Base-by-base conservation (phyloP, 2,329 filamentous ascomycete species). In the Cladosporium sp. region DNA sequence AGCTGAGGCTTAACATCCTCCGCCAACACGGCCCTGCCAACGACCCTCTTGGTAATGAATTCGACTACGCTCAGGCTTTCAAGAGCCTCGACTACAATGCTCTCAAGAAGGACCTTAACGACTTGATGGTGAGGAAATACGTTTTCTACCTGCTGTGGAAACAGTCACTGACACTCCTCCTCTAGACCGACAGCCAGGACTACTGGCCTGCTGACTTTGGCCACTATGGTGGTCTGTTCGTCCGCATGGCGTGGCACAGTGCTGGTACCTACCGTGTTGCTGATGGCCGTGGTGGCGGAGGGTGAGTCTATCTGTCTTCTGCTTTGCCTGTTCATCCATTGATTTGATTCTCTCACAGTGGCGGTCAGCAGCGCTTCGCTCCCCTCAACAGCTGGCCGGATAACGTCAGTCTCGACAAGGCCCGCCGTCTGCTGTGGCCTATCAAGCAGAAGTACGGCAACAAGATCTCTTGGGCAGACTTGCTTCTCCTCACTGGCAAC, bases 381-480 rank as follows among this genome's bases (percentile, higher is more conserved):
- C 86, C 86, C 5, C 80, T 90, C 65, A 89, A 89, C 78, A 82
- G 82, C 74, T 90, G 86, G 86, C 86, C 86, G 36, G 86, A 90
- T 71, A 90, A 90, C 58, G 83, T 82, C 62, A 83, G 76, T 60
- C 78, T 90, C 48, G 86, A 90, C 78, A 90, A 90, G 78, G 86
- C 85, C 27, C 85, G 86, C 50, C 85, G 86, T 56, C 79, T 90
- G 50, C 73, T 90, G 36, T 88, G 85, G 83, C 86, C 86, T 50
- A 82, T 90, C 72, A 90, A 90, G 79, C 85, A 88, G 60, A 90
- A 90, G 77, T 90, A 90, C 58, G 86, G 86, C 67, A 82, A 81
- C 76, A 88, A 86, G 75, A 85, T 90, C 69, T 89, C 86, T 0
- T 90, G 86, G 86, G 83, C 85, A 19, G 86, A 90, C 64, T 70